phyloP scores from a whole-genome alignment of 139 green algal species.

The Micractinium sp. region DNA sequence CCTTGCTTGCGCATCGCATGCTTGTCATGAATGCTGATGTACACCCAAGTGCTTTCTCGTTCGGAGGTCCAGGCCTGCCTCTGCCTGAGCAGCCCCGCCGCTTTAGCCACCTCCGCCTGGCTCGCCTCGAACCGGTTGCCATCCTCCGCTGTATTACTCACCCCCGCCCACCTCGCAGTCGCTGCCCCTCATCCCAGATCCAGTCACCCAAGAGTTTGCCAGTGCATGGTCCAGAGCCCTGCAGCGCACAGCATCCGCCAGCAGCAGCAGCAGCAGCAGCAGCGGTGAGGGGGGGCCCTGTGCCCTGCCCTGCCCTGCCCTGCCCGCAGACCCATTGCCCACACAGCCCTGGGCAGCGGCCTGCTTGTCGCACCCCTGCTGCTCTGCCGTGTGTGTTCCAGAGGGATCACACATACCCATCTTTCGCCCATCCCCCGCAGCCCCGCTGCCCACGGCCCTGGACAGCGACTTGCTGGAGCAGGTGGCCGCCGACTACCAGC shows the following conservation, averaged over 20 bases:
- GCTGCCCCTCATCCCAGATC: neutral
- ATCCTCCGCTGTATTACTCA: no score
- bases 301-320: neutral
- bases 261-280: constrained; percentile 8
- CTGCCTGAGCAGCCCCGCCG: neutral
- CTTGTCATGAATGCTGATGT: no score
- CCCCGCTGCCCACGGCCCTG: neutral
- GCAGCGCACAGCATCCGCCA: neutral
- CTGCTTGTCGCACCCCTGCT: no score
- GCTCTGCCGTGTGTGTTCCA: no score
- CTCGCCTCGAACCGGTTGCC: no score
- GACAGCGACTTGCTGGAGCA: neutral
- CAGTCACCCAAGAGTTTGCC: neutral
- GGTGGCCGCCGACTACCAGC: constrained; percentile 3
- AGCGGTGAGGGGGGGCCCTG: neutral
- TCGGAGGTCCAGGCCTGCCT: neutral
- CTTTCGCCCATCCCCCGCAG: neutral
- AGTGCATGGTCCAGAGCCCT: neutral
- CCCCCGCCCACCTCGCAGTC: neutral
- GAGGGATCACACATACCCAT: no score
- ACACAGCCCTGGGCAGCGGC: neutral
- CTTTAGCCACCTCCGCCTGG: neutral
- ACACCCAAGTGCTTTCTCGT: neutral
- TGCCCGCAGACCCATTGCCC: neutral
- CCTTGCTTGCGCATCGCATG: no score